Percentiles rank a stretch among this genome's conserved stretches.
These are phyloP conservation scores for Ilyonectria robusta DNA, from an alignment of 2,329 filamentous ascomycete species.

Conservation along the genomic window DNA sequence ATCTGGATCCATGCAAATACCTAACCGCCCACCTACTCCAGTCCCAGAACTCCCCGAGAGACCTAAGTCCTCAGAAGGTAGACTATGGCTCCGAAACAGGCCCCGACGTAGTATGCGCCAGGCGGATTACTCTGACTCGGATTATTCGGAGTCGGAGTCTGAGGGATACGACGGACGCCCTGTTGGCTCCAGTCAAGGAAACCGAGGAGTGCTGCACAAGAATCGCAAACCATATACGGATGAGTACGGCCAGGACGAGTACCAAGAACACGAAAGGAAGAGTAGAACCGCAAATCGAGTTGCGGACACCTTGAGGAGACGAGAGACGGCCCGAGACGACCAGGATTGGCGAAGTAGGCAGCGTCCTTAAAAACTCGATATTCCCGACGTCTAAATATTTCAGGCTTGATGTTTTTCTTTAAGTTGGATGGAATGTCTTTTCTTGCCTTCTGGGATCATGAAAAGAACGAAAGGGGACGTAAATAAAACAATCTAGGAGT, in stretches of 20 bases:
- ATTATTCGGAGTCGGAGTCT: constrained; percentile 51
- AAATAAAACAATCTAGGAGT: no score
- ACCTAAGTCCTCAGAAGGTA: constrained; percentile 60
- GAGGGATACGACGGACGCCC: constrained; percentile 60
- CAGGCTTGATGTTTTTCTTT: constrained; percentile 39
- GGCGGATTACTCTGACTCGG: constrained; percentile 45
- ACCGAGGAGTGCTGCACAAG: constrained; percentile 79
- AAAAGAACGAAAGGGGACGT: no score
- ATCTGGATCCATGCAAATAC: constrained; percentile 57
- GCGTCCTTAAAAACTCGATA: constrained; percentile 42
- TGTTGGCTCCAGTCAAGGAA: constrained; percentile 55
- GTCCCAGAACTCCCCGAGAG: constrained; percentile 50
- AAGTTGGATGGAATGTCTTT: no score
- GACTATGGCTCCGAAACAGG: constrained; percentile 58
- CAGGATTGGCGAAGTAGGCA: constrained; percentile 55
- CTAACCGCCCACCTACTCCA: constrained; percentile 58
- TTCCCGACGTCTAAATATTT: constrained; percentile 42
- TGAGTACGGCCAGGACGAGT: constrained; percentile 83
- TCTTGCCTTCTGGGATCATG: constrained; percentile 40
- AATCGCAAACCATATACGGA: constrained; percentile 90
- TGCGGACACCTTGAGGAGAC: constrained; percentile 97
- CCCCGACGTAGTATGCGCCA: constrained; percentile 60
- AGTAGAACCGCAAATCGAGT: constrained; percentile 91
- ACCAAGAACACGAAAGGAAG: constrained; percentile 80
- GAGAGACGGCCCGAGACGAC: constrained; percentile 80